phyloP scores from a whole-genome alignment of 768 basidiomycete genomes.

The Russula sp. region DNA sequence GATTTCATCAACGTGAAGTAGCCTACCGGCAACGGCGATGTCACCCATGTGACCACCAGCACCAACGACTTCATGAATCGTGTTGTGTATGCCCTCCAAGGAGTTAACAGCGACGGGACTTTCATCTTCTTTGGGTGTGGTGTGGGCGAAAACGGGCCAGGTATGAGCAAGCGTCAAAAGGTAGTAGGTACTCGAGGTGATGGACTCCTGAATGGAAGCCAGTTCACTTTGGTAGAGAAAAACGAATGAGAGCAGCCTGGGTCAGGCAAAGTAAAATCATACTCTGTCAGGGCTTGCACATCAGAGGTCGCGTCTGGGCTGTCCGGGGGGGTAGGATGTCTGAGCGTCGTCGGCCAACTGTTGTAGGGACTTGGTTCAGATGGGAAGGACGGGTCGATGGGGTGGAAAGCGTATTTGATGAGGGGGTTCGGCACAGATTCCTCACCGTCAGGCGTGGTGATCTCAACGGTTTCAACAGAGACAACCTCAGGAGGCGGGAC shows the following conservation, averaged over 20 bases:
- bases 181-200: constrained; percentile 23
- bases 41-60: constrained; percentile 23
- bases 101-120: constrained; percentile 39
- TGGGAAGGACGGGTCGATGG: constrained; percentile 21
- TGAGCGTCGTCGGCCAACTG: constrained; percentile 12
- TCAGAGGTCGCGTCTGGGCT: constrained; percentile 20
- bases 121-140: constrained; percentile 32
- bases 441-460: constrained; percentile 30
- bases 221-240: not conserved
- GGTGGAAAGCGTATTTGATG: constrained; percentile 31
- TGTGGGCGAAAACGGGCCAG: constrained; percentile 44
- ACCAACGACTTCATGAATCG: constrained; percentile 33
- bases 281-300: constrained; percentile 28
- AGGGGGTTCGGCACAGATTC: constrained; percentile 30
- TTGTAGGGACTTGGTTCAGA: not conserved
- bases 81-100: constrained; percentile 44
- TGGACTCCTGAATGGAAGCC: not conserved
- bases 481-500: constrained; percentile 36
- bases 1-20: constrained; percentile 31
- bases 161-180: constrained; percentile 32
- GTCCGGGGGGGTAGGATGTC: constrained; percentile 1
- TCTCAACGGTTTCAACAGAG: constrained; percentile 27
- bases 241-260: not conserved
- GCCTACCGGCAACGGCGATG: constrained; percentile 33
- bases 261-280: not conserved